Evolutionary conservation across 2,329 filamentous ascomycete species (phyloP), one percentile per base, ranked within the genome.

Genomic region (Alternaria alternata): DNA sequence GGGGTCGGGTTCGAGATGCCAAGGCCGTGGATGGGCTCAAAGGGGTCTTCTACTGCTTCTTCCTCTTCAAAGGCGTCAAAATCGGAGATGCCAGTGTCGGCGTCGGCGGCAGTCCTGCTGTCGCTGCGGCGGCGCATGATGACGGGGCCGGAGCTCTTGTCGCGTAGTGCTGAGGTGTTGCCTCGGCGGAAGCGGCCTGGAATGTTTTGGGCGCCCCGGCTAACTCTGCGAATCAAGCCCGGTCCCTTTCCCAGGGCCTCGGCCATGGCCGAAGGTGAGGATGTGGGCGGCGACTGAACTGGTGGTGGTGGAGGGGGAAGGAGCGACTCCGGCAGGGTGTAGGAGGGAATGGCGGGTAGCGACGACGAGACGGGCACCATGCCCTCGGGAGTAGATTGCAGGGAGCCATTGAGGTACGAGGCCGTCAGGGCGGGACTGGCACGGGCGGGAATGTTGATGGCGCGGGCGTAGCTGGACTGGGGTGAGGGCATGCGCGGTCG

Each of bases 81-180:
- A 65, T 84, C 82, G 14, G 82, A 83, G 30, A 83, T 75, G 59
- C 85, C 82, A 52, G 81, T 73, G 36, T 78, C 75, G 39, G 65
- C 78, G 36, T 82, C 82, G 54, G 79, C 82, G 42, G 90, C 90
- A 66, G 88, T 91, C 78, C 91, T 95, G 81, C 94, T 97, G 78
- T 96, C 93, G 78, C 94, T 97, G 66, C 94, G 89, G 59, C 93
- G 87, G 63, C 94, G 89, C 78, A 96, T 88, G 53, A 97, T 91
- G 57, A 93, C 91, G 2, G 95, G 95, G 0, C 95, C 95, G 26
- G 93, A 90, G 75, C 94, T 97, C 63, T 91, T 89, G 74, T 97
- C 93, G 42, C 94, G 89, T 75, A 90, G 92, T 6, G 80, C 75
- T 62, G 89, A 88, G 1, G 89, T 89, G 3, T 92, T 93, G 16